phyloP scores from a whole-genome alignment of 1,284 basidiomycete genomes.

The Boletellus sp. region DNA sequence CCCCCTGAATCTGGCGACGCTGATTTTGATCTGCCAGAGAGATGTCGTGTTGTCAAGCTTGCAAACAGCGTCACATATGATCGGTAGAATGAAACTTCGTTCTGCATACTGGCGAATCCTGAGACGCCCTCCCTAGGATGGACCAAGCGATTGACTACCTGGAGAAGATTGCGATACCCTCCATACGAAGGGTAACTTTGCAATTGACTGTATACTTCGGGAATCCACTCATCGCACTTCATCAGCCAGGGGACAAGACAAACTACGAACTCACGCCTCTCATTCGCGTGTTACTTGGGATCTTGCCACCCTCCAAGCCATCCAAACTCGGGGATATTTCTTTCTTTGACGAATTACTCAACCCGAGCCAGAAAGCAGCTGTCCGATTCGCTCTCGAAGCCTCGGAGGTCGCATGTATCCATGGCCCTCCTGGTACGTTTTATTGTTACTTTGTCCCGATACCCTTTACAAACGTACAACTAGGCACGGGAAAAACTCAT shows the following conservation, averaged over 20 bases:
- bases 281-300: conserved; percentile 65
- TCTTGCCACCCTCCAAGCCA: conserved; percentile 37
- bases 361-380: conserved; percentile 81
- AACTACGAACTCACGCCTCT: conserved; percentile 48
- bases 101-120: background rate
- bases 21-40: conserved; percentile 78
- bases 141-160: conserved; percentile 71
- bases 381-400: conserved; percentile 72
- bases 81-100: conserved; percentile 45
- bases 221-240: conserved; percentile 8
- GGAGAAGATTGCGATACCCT: conserved; percentile 43
- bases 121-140: conserved; percentile 55
- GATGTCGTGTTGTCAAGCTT: conserved; percentile 81
- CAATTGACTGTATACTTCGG: conserved; percentile 2
- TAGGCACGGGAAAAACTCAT: conserved; percentile 89
- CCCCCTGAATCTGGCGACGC: conserved; percentile 53
- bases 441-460: background rate
- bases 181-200: conserved; percentile 20
- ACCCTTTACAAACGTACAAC: conserved; percentile 3
- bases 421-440: conserved; percentile 83
- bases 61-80: conserved; percentile 93
- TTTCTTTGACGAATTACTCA: conserved; percentile 78
- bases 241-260: conserved; percentile 38
- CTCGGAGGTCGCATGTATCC: conserved; percentile 86
- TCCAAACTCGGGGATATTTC: conserved; percentile 41